Evolutionary conservation across 176 grass and related monocot species (phyloP).

Genomic region (Carex parvula): DNA sequence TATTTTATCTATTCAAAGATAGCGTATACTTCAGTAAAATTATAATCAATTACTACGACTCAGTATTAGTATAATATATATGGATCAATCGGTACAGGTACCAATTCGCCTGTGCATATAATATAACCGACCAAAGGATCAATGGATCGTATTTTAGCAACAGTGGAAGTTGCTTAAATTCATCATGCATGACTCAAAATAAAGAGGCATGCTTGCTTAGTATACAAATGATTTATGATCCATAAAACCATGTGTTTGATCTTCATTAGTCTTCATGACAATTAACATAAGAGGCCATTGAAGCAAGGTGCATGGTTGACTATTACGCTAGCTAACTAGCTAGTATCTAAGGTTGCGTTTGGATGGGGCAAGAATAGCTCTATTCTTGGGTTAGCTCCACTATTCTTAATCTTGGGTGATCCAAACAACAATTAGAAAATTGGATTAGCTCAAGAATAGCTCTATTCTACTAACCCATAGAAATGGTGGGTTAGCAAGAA

Average conservation of each 20-base stretch:
- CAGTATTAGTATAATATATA: too few species aligned
- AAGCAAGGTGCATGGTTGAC: conserved; percentile 14
- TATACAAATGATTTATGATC: not conserved
- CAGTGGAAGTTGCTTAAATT: not conserved
- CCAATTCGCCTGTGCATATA: not conserved
- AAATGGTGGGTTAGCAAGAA: too few species aligned
- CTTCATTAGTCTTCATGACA: not conserved
- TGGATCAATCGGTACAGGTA: too few species aligned
- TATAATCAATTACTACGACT: too few species aligned
- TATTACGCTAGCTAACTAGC: not conserved
- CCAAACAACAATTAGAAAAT: too few species aligned
- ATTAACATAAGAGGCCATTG: not conserved
- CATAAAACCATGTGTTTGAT: not conserved
- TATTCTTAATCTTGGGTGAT: too few species aligned
- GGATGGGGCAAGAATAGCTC: too few species aligned
- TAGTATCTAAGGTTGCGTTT: too few species aligned
- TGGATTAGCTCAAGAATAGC: too few species aligned
- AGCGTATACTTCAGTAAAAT: too few species aligned
- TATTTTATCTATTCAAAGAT: not conserved
- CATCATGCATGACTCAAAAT: not conserved
- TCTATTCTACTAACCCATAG: too few species aligned
- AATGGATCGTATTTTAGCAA: not conserved
- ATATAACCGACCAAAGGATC: not conserved
- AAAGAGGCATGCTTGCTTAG: not conserved
- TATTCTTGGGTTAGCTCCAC: too few species aligned